phyloP scores from a whole-genome alignment of 2,329 filamentous ascomycete species.

The Sporothrix pallida region DNA sequence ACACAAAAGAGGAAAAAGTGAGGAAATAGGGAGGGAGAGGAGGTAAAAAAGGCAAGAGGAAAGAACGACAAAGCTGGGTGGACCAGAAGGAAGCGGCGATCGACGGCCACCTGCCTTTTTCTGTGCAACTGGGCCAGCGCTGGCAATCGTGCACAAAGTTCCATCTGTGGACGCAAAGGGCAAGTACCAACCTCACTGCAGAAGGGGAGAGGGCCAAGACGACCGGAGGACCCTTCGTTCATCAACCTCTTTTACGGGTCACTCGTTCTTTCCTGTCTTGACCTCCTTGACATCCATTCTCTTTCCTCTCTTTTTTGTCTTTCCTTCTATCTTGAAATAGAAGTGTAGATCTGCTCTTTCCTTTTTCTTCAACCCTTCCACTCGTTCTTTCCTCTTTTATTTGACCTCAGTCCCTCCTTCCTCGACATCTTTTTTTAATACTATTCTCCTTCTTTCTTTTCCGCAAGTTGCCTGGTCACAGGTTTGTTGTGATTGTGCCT shows the following conservation, averaged over 20 bases:
- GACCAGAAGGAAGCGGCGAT: constrained; percentile 20
- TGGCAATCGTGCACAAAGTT: not conserved
- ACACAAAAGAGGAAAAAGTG: not conserved
- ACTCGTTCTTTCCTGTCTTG: not conserved
- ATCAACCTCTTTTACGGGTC: not conserved
- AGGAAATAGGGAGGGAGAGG: not conserved
- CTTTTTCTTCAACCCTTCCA: not conserved
- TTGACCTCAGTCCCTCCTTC: not conserved
- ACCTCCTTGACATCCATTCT: not conserved
- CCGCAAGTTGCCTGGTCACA: constrained; percentile 7
- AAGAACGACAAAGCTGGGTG: not conserved
- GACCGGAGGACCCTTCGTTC: not conserved
- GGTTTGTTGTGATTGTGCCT: constrained; percentile 23
- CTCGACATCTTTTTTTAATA: not conserved
- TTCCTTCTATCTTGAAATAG: not conserved
- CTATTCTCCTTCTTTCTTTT: not conserved
- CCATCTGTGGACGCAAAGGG: not conserved
- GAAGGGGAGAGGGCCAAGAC: not conserved
- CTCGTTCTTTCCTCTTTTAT: constrained; percentile 24
- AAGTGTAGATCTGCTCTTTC: not conserved
- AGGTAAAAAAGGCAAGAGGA: not conserved
- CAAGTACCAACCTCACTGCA: constrained; percentile 14
- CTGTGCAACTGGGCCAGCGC: not conserved
- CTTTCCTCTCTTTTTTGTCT: not conserved
- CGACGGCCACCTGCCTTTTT: constrained; percentile 31